A percentile compares a stretch with the other conserved stretches of the same genome.
Conservation (phyloP, 805 yeast genomes). For the Saccharomycopsis selenospora region DNA sequence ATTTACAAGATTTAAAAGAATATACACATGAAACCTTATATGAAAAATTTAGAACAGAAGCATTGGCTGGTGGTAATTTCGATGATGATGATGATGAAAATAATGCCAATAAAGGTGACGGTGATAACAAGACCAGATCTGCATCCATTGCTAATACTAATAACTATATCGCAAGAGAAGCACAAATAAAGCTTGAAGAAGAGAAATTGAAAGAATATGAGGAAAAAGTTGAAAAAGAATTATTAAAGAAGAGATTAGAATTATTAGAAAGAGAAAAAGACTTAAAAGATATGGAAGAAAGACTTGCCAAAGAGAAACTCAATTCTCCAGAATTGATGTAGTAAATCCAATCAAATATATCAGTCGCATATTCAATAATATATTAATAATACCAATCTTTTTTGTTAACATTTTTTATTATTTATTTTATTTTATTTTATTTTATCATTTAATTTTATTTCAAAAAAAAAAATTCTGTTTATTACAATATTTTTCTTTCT, state of each 20-base stretch:
- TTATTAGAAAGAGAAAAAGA: constrained; percentile 79
- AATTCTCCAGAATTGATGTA: constrained; percentile 1
- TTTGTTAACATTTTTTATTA: too few species aligned
- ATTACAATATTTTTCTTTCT: too few species aligned
- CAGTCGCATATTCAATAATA: too few species aligned
- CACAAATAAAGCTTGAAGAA: constrained; percentile 82
- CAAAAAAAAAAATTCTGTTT: too few species aligned
- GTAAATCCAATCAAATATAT: constrained; percentile 34
- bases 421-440: too few species aligned
- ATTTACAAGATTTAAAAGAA: constrained; percentile 82
- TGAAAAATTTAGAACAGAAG: constrained; percentile 86
- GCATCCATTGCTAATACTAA: constrained; percentile 24
- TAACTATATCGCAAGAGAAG: constrained; percentile 63
- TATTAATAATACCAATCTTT: too few species aligned
- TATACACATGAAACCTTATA: constrained; percentile 79
- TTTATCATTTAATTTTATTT: too few species aligned
- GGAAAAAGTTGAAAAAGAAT: constrained; percentile 82
- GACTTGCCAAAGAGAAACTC: constrained; percentile 44
- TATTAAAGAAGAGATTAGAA: constrained; percentile 73
- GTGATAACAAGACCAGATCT: constrained; percentile 12
- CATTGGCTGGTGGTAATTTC: constrained; percentile 55
- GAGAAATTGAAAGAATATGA: constrained; percentile 82
- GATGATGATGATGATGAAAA: constrained; percentile 10
- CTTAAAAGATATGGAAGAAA: constrained; percentile 69
- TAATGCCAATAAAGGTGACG: constrained; percentile 22